Conservation (phyloP, 2,329 filamentous ascomycete genomes). For the Hypoxylon sp. region DNA sequence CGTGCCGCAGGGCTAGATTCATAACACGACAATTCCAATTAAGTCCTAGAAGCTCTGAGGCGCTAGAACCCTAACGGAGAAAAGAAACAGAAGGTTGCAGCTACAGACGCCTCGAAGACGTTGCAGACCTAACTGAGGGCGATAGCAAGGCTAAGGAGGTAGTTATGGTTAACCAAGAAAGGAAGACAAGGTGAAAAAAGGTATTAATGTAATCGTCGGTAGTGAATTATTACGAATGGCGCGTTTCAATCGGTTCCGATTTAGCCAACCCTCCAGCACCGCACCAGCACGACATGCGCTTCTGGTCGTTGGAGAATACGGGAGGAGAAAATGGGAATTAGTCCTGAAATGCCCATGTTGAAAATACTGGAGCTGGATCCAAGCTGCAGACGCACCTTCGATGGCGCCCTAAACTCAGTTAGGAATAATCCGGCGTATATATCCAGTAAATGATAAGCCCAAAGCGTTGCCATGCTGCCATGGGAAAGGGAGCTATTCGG, state of each 20-base stretch:
- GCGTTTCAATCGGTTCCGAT: slow-evolving; percentile 30
- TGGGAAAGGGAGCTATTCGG: slow-evolving; percentile 9
- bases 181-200: slow-evolving; percentile 12
- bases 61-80: slow-evolving; percentile 9
- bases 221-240: slow-evolving; percentile 27
- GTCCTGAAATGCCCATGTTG: slow-evolving; percentile 7
- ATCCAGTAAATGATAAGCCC: slow-evolving; percentile 18
- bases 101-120: slow-evolving; percentile 16
- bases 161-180: slow-evolving; percentile 7
- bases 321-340: slow-evolving; percentile 24
- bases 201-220: slow-evolving; percentile 14
- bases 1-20: slow-evolving; percentile 20
- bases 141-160: not conserved
- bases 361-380: slow-evolving; percentile 19
- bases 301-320: slow-evolving; percentile 12
- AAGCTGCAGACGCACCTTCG: slow-evolving; percentile 13
- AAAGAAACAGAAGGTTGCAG: slow-evolving; percentile 5
- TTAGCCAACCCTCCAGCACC: slow-evolving; percentile 31
- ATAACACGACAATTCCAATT: slow-evolving; percentile 16
- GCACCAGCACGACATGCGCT: not conserved
- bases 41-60: slow-evolving; percentile 9
- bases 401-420: slow-evolving; percentile 30
- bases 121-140: slow-evolving; percentile 13
- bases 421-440: slow-evolving; percentile 14
- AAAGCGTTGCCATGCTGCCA: slow-evolving; percentile 7